Conservation (phyloP, 768 basidiomycete genomes). For the Psilocybe cubensis region DNA sequence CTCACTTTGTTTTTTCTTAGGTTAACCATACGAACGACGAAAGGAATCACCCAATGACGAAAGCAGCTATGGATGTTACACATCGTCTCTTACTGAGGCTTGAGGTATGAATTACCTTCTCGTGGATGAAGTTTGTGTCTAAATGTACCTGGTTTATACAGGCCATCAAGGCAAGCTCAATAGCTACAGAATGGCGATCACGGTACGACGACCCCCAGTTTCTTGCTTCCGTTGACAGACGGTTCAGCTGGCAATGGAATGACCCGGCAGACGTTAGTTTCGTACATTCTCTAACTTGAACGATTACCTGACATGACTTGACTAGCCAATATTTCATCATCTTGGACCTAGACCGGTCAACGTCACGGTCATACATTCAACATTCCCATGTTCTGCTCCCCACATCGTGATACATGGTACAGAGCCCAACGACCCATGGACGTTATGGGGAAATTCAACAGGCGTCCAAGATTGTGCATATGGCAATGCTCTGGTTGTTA, state of each 20-base stretch:
- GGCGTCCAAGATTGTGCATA: slow-evolving; percentile 8
- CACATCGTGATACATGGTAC: slow-evolving; percentile 23
- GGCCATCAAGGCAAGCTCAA: not conserved
- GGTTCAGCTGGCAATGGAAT: slow-evolving; percentile 43
- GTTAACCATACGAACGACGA: not conserved
- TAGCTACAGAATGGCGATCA: slow-evolving; percentile 37
- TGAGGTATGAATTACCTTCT: not conserved
- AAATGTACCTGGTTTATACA: not conserved
- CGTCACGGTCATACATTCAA: slow-evolving; percentile 16
- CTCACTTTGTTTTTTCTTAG: not conserved
- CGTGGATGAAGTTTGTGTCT: not conserved
- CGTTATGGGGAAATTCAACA: slow-evolving; percentile 4
- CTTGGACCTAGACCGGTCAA: slow-evolving; percentile 3
- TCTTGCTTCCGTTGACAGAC: slow-evolving; percentile 36
- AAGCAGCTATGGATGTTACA: not conserved
- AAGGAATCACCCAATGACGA: not conserved
- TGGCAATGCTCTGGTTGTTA: slow-evolving; percentile 10
- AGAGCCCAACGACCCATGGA: slow-evolving; percentile 11
- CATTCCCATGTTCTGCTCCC: slow-evolving; percentile 16
- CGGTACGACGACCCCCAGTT: slow-evolving; percentile 41
- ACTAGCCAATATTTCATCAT: not conserved
- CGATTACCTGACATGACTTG: not conserved
- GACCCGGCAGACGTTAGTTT: slow-evolving; percentile 54
- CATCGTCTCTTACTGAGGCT: not conserved
- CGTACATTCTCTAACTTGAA: not conserved